Evolutionary conservation across 1,284 basidiomycete species (phyloP).

Genomic region (Ganoderma meredithae): DNA sequence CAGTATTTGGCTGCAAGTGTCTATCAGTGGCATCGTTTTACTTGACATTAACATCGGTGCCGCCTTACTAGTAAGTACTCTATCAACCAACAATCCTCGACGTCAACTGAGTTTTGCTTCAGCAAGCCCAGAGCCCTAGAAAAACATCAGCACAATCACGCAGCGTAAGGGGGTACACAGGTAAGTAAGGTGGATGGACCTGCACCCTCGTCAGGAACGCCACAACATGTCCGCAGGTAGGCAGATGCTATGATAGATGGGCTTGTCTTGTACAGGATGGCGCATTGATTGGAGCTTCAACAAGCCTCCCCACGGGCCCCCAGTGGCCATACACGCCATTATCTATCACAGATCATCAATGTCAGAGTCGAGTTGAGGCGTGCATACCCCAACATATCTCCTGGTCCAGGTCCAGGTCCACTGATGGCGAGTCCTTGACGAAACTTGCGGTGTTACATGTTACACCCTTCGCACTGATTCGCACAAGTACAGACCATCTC

Average conservation of each 20-base stretch:
- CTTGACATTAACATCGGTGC: not conserved
- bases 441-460: not conserved
- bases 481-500: not conserved
- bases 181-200: no score
- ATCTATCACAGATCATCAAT: no score
- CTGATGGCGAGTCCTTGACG: not conserved
- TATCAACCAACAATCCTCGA: not conserved
- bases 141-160: not conserved
- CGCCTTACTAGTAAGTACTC: not conserved
- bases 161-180: no score
- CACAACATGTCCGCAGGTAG: not conserved
- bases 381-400: no score
- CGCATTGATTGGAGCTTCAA: not conserved
- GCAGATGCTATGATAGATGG: not conserved
- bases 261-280: not conserved
- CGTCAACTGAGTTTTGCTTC: not conserved
- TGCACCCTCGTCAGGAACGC: no score
- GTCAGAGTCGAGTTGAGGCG: no score
- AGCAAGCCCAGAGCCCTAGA: not conserved
- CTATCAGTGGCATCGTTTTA: not conserved
- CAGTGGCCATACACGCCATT: not conserved
- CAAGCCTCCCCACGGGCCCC: not conserved
- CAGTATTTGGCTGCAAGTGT: not conserved
- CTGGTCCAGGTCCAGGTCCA: not conserved
- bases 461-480: not conserved